Base-by-base conservation (phyloP, 768 basidiomycete species). In the Russula sp. region DNA sequence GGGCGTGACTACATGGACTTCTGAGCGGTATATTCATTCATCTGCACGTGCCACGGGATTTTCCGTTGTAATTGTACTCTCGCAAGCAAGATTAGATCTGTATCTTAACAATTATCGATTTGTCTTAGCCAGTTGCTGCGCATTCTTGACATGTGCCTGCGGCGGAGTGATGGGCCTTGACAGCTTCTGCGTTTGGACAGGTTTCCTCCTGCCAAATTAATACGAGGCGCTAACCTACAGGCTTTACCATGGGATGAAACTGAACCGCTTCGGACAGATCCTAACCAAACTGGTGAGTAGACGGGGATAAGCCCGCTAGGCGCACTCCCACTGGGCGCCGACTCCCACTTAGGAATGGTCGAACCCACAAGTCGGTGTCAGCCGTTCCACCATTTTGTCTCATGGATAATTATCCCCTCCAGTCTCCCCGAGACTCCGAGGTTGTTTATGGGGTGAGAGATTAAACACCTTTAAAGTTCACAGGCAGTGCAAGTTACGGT, bases 1-100 rank as follows among this genome's bases (percentile, higher is more conserved):
- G 64, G 67, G n/a, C 59, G 67, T 14, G 65, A 66, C 55, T 71
- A 71, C 43, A 65, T 70, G 63, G 71, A 71, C 55, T 66, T 72
- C 39, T 69, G 42, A 61, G 11, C 20, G 43, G 13, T 46, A 29
- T 29, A 29, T 29, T 29, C 25, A 25, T 32, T 25, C 18, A 16
- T 16, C 14, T 43, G 18, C 20, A 14, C 51, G 10, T 50, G 36
- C n/a, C 45, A 32, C 39, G 39, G 39, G 49, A 43, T 65, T 47
- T 58, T 22, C 57, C 20, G 45, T 34, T 50, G 43, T 65, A 34
- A 49, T 47, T 60, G 57, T 66, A 67, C 39, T 38, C 38, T 45
- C 14, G 29, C 29, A n/a, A 35, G n/a, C n/a, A n/a, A 32, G 35
- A 47, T 59, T 54, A 60, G 41, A 61, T 56, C 38, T 56, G 52